Conservation (phyloP, 306 rosid species). For the Quillaja saponaria region DNA sequence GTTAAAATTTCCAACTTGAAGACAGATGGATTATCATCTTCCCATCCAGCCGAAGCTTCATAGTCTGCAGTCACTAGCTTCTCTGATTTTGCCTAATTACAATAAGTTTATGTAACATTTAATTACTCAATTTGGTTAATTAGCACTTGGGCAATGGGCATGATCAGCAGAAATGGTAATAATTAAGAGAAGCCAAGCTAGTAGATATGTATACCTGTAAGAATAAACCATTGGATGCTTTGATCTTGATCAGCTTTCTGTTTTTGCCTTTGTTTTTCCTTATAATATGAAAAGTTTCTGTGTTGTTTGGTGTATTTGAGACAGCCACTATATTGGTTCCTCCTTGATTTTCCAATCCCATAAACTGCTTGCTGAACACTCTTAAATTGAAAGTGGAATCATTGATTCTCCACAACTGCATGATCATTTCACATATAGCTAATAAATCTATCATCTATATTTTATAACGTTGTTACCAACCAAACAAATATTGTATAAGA, state of each 20-base stretch:
- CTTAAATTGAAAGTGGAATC: slow-evolving; percentile 58
- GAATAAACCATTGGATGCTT: slow-evolving; percentile 52
- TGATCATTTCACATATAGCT: too few relatives aligned
- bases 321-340: slow-evolving; percentile 37
- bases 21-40: slow-evolving; percentile 60
- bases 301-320: slow-evolving; percentile 34
- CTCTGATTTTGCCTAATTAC: slow-evolving; percentile 46
- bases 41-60: slow-evolving; percentile 61
- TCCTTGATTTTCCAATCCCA: slow-evolving; percentile 35
- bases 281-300: slow-evolving; percentile 53
- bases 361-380: slow-evolving; percentile 52
- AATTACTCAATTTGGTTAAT: too few relatives aligned
- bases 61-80: slow-evolving; percentile 41
- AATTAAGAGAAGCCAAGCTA: background rate
- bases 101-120: too few relatives aligned
- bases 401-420: slow-evolving; percentile 65
- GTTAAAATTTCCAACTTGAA: slow-evolving; percentile 50
- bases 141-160: too few relatives aligned
- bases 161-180: background rate
- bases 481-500: too few relatives aligned
- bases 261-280: slow-evolving; percentile 46
- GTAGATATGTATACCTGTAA: slow-evolving; percentile 46
- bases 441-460: too few relatives aligned
- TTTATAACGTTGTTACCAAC: too few relatives aligned
- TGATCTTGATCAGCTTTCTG: slow-evolving; percentile 47